Evolutionary conservation across 140 eudicot genomes (phyloP), one percentile per base, ranked within the genome.

Genomic region (Stevia rebaudiana): DNA sequence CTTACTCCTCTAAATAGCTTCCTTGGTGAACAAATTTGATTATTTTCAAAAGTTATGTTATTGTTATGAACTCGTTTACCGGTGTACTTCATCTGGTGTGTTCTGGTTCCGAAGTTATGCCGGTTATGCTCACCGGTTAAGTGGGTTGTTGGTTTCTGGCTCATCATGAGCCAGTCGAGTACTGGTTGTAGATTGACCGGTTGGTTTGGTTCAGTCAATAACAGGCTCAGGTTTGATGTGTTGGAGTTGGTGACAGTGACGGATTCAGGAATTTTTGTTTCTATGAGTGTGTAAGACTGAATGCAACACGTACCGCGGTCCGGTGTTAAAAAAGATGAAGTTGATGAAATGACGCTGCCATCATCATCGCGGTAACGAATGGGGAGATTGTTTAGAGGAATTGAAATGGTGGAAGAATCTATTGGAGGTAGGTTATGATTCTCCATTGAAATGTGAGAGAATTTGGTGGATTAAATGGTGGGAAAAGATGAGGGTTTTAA

Each of bases 1-100:
- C 98, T 77, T 33, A 91, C 98, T 36, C 98, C 98, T 64, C 98
- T 74, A 67, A 65, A 87, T 11, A 84, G 70, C 81, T 77, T 87
- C 47, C 79, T 71, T 1, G 79, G 71, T 0, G 85, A 43, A n/a
- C 84, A 42, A 0, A 61, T 44, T 12, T 22, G 44, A 2, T 54
- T 21, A 15, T 55, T 67, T 23, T 41, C 52, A 51, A 23, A 60
- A n/a, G n/a, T n/a, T n/a, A n/a, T n/a, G n/a, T n/a, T n/a, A n/a
- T n/a, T n/a, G n/a, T n/a, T n/a, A 15, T 37, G 36, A 0, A 54
- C 33, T 4, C 4, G 33, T 28, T 4, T 28, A 5, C 81, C 73
- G 0, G 65, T 55, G 37, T 23, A 70, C 49, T 86, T 90, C 97
- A 82, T 86, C 0, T 83, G 79, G 47, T 76, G 97, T 30, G 85